Base-by-base conservation (phyloP, 192 early-diverging fungal species). In the Coemansia umbellata region DNA sequence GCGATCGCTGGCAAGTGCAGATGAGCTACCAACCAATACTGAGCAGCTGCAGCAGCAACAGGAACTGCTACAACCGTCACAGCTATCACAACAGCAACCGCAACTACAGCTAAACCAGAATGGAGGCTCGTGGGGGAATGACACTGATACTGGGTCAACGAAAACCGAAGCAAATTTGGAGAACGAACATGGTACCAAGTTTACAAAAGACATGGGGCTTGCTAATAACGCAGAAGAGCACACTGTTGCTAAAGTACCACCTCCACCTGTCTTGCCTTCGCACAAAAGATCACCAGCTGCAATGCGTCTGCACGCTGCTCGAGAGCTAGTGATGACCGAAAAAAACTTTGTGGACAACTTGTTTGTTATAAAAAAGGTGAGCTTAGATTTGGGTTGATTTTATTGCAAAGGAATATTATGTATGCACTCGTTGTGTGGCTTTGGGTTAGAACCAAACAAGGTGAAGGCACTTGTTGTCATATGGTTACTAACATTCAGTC, bases 271-370 rank as follows among this genome's bases (percentile, higher is more conserved):
- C 21, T 14, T n/a, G 5, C 43, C 28, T 26, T 22, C 43, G 24
- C 43, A 17, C 23, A 60, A 53, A 30, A 60, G 43, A 39, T 60
- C 72, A 18, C 72, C 72, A 24, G 66, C 65, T 1, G 72, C 60
- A 5, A 75, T 75, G 72, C 72, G 72, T 31, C 42, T 69, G 23
- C 72, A 75, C 31, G 65, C 72, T 6, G 60, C 61, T 8, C 60
- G 72, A 31, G 72, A 75, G 53, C 61, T 75, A 31, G 72, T 75
- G 30, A 75, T 68, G 60, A 75, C 72, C 3, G 72, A 75, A 33
- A 75, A 75, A 39, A 75, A 75, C 61, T 75, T 75, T 60, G 72
- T 75, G 13, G 72, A 75, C 66, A 68, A 75, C 37, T 39, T 75
- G 41, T 75, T 75, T 60, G 66, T 75, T 40, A 65, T 75, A 33